Evolutionary conservation across 2,329 filamentous ascomycete species (phyloP).

Genomic region (Ophiostoma tasmaniense): DNA sequence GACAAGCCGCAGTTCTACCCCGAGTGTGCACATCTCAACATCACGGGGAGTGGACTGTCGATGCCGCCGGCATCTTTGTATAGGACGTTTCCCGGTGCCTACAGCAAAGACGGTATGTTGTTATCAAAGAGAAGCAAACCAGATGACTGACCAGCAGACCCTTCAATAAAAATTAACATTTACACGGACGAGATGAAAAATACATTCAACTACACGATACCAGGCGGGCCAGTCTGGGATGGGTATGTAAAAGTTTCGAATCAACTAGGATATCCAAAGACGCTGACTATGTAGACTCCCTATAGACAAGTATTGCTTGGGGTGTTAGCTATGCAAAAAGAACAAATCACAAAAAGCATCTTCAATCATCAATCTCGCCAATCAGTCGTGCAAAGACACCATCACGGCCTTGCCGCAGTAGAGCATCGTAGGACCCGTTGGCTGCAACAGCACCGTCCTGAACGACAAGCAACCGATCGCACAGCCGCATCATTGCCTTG

Average conservation of each 20-base stretch:
- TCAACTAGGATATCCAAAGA: not conserved
- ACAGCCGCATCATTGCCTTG: constrained; percentile 76
- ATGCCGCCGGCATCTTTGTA: not conserved
- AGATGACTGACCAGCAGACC: not conserved
- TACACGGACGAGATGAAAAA: not conserved
- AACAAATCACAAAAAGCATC: not conserved
- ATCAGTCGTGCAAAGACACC: constrained; percentile 43
- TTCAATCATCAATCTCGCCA: constrained; percentile 23
- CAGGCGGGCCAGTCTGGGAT: not conserved
- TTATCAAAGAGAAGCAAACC: too few relatives aligned
- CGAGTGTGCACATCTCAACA: not conserved
- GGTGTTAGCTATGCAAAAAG: not conserved
- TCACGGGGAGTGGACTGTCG: not conserved
- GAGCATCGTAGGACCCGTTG: constrained; percentile 51
- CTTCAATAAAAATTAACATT: not conserved
- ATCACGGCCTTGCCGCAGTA: constrained; percentile 33
- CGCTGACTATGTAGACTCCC: not conserved
- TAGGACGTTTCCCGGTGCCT: not conserved
- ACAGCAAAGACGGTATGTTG: not conserved
- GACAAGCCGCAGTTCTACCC: not conserved
- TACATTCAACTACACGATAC: not conserved
- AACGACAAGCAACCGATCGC: constrained; percentile 64
- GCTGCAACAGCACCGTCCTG: constrained; percentile 60
- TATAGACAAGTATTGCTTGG: not conserved
- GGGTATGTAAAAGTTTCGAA: not conserved